Percentiles rank a stretch among this genome's conserved stretches.
Evolutionary conservation across 768 basidiomycete genomes (phyloP).

Genomic region (Omphalotus guepiniiformis): DNA sequence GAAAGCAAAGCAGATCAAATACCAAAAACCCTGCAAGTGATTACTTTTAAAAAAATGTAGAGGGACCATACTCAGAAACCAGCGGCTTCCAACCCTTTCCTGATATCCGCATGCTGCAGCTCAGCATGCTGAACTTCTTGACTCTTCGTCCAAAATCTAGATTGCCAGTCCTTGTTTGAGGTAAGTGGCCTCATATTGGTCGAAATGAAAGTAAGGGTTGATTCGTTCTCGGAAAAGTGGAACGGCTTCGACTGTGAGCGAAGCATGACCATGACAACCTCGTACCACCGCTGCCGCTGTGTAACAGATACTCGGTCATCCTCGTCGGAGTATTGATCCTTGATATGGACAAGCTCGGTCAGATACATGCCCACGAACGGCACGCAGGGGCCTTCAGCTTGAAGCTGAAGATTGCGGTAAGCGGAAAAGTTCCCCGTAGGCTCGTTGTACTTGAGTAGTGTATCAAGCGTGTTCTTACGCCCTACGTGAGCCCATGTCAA

Average conservation of each 20-base stretch:
- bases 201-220: constrained; percentile 44
- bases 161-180: constrained; percentile 37
- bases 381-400: constrained; percentile 56
- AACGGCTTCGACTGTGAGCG: constrained; percentile 53
- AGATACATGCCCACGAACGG: constrained; percentile 65
- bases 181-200: constrained; percentile 30
- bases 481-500: constrained; percentile 65
- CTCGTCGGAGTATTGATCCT: constrained; percentile 45
- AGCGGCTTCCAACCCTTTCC: constrained; percentile 63
- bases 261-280: constrained; percentile 51
- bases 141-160: constrained; percentile 52
- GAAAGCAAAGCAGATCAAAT: no score
- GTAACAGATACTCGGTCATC: constrained; percentile 43
- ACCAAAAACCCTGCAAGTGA: no score
- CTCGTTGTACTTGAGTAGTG: constrained; percentile 52
- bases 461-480: constrained; percentile 46
- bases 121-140: constrained; percentile 58
- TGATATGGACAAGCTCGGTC: constrained; percentile 52
- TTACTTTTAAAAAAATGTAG: no score
- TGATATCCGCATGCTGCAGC: constrained; percentile 57
- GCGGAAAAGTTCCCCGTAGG: constrained; percentile 54
- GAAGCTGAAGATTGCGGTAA: constrained; percentile 46
- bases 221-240: constrained; percentile 40
- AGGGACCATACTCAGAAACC: constrained; percentile 66
- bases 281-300: constrained; percentile 54